These are phyloP conservation scores for Thalassiosira exigua DNA, from an alignment of 352 stramenopile species.

Conservation along the genomic window DNA sequence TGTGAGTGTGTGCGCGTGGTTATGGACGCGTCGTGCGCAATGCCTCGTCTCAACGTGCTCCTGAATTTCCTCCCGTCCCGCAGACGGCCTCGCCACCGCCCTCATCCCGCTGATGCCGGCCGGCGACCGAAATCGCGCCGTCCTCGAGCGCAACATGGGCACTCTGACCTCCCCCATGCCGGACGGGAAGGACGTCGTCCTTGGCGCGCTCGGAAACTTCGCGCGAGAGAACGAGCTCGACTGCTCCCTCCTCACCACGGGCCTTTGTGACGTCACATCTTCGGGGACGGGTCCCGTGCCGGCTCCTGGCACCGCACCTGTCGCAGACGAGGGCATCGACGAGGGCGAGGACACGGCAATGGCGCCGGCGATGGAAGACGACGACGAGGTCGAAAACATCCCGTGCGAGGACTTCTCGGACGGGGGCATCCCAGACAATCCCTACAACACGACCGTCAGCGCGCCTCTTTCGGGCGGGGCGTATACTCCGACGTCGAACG, in stretches of 20 bases:
- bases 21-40: too few species aligned
- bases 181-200: constrained; percentile 22
- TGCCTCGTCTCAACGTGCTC: background rate
- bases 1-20: constrained; percentile 3
- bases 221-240: constrained; percentile 20
- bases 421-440: background rate
- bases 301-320: background rate
- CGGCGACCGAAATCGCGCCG: background rate
- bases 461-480: constrained; percentile 6
- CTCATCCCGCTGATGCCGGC: constrained; percentile 35
- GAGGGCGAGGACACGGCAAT: too few species aligned
- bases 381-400: too few species aligned
- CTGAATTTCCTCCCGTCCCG: too few species aligned
- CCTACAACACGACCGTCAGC: background rate
- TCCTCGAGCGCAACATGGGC: constrained; percentile 48
- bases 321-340: too few species aligned
- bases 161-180: constrained; percentile 6
- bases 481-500: constrained; percentile 48
- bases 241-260: constrained; percentile 33
- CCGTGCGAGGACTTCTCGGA: too few species aligned
- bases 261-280: constrained; percentile 9
- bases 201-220: constrained; percentile 33
- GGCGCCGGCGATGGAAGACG: too few species aligned
- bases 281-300: background rate
- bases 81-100: constrained; percentile 19